Base-by-base conservation (phyloP, 208 protist genomes). In the Trypanosoma boissoni region DNA sequence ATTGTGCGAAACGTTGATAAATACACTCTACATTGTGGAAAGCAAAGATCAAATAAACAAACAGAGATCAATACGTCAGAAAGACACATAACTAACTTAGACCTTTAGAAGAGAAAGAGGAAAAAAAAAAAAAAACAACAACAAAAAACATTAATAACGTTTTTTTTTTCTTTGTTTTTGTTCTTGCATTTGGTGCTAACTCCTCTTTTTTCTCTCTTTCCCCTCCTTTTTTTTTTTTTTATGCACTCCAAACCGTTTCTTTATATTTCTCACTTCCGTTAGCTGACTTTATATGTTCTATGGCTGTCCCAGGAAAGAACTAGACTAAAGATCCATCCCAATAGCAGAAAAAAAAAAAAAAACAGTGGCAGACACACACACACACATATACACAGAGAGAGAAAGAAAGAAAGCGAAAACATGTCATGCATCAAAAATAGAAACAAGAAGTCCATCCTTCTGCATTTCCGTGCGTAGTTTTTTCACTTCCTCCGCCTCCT, bases 381-480 rank as follows among this genome's bases (percentile, higher is more conserved):
- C 12, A 14, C 21, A 42, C n/a, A 20, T 36, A 39, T 23, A 58
- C 27, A 43, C 20, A 58, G 16, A 10, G 4, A 16, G 12, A 31
- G 2, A 58, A 45, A 49, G 7, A 20, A 29, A 59, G 48, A 23
- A 34, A 8, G 23, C 18, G 32, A 54, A 26, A 12, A 54, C 24
- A 32, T 56, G 3, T 39, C 42, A 70, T 12, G 31, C 16, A 37
- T 54, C 34, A 51, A 87, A 31, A 2, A 87, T 66, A 12, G 68
- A 36, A 6, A 37, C 41, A 2, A 87, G 57, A 1, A 64, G 43
- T 9, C 52, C 29, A 26, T 91, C 80, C 21, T 69, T 18, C 45
- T 53, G 51, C 29, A 94, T 79, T 53, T 94, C 80, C 20, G 27
- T 16, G 32, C 76, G 74, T 29, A 94, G 66, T 26, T 39, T 64